Percentiles rank a stretch among this genome's conserved stretches.
phyloP scores from a whole-genome alignment of 2,329 filamentous ascomycete genomes.

The Moelleriella libera region DNA sequence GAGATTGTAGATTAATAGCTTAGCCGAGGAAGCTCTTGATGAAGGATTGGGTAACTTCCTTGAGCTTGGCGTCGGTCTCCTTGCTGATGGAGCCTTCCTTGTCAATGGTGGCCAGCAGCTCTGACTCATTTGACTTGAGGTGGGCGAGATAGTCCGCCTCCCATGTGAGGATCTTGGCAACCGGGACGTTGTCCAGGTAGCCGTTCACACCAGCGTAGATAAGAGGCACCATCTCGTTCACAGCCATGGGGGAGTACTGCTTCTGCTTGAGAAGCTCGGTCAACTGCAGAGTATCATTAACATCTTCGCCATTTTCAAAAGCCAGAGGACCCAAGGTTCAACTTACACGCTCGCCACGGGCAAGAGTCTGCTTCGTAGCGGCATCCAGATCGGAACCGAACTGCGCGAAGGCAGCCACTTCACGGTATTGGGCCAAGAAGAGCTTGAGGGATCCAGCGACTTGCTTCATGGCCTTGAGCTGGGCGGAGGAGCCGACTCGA shows the following conservation, averaged over 20 bases:
- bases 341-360: constrained; percentile 92
- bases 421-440: constrained; percentile 99
- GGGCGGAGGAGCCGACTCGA: constrained; percentile 97
- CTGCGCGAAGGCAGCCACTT: constrained; percentile 97
- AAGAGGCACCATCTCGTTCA: constrained; percentile 99
- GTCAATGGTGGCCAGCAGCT: constrained; percentile 73
- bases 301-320: background rate
- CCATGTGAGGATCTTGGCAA: constrained; percentile 84
- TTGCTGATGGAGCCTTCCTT: constrained; percentile 95
- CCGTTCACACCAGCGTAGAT: constrained; percentile 99
- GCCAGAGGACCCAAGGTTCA: background rate
- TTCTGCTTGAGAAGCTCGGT: constrained; percentile 99
- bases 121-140: constrained; percentile 80
- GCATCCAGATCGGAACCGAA: constrained; percentile 99
- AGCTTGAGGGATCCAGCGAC: constrained; percentile 99
- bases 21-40: constrained; percentile 79
- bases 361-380: constrained; percentile 95
- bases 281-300: constrained; percentile 30
- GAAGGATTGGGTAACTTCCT: constrained; percentile 64
- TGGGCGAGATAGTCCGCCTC: constrained; percentile 89
- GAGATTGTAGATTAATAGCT: constrained; percentile 18
- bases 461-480: constrained; percentile 99
- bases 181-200: constrained; percentile 76
- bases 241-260: constrained; percentile 97
- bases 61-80: constrained; percentile 73